Base-by-base conservation (phyloP, 2,329 filamentous ascomycete genomes). In the Verruconis gallopava region DNA sequence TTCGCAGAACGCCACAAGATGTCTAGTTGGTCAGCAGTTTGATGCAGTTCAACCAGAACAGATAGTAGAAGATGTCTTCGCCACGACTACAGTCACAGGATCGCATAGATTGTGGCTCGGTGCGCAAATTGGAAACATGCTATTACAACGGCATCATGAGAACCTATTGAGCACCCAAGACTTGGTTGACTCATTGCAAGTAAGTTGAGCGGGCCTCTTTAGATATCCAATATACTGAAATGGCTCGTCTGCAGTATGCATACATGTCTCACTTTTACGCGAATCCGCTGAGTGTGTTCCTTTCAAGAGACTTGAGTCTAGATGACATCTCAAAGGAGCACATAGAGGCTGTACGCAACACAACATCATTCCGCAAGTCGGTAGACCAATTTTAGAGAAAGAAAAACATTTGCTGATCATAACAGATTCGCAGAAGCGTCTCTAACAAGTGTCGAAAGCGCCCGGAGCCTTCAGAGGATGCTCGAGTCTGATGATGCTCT, bases 191-290 rank as follows among this genome's bases (percentile, higher is more conserved):
- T 77, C 79, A 9, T 52, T 86, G 2, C 81, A 82, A 67, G 78
- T 78, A 57, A 50, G 57, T 41, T 38, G 20, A 17, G 25, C 3
- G 11, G 21, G 14, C 25, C 19, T 17, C 44, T 37, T 9, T 12
- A 18, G 36, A 47, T 43, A 34, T 39, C 51, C 54, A 46, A 64
- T 6, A 22, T 17, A 30, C 11, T 19, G 28, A 11, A 17, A 5
- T 5, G 6, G 43, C 9, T 42, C 6, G 13, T 30, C 6, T 5
- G 33, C 56, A 85, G 73, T 91, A 89, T 60, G 76, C 79, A 1
- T 85, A 86, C 54, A 88, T 93, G 83, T 84, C 79, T 44, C 81
- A 86, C 55, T 89, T 84, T 53, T 89, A 85, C 51, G 81, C 80
- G 30, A 89, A 86, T 50, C 75, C 80, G 1, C 64, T 86, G 3